Evolutionary conservation across 805 yeast species (phyloP), one percentile per base, ranked within the genome.

Genomic region (Peterozyma xylosa): DNA sequence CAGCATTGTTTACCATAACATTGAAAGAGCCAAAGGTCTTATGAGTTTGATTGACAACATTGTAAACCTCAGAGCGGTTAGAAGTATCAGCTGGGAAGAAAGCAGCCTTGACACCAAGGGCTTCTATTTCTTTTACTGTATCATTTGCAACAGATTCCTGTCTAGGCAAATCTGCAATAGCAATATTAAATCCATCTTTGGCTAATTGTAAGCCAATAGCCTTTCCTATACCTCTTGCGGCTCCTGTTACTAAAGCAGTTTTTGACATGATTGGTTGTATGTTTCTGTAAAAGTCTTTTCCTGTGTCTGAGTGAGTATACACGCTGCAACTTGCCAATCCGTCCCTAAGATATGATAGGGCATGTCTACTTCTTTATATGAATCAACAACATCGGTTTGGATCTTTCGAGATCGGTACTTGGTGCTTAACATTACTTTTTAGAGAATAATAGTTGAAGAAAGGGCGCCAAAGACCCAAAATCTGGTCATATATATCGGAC

Each of bases 221-320:
- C 46, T 60, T 69, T 0, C 85, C 85, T 42, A 78, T 78, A 13
- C 85, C 84, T 0, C 76, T 68, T 0, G 82, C 74, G 6, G 80
- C 78, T 10, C 84, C 84, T 1, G 81, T 75, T 30, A 78, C 73
- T 38, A 80, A 64, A 5, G 78, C 85, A 6, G 40, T 30, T 33
- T 38, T 43, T 14, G 33, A 11, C 13, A 32, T 32, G 9, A 5
- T 14, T 32, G 34, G 9, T 4, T 21, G 27, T 4, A 21, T 21
- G 27, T 21, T 21, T 21, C 27, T n/a, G n/a, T n/a, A n/a, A n/a
- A n/a, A n/a, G n/a, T n/a, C n/a, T n/a, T n/a, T n/a, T n/a, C n/a
- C n/a, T n/a, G n/a, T n/a, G n/a, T n/a, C n/a, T n/a, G n/a, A n/a
- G n/a, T n/a, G n/a, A n/a, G n/a, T n/a, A n/a, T n/a, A n/a, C n/a